Percentiles rank a stretch among this genome's conserved stretches.
These are phyloP conservation scores for Solanum infundibuliforme DNA, from an alignment of 257 asterid genomes.

Conservation along the genomic window DNA sequence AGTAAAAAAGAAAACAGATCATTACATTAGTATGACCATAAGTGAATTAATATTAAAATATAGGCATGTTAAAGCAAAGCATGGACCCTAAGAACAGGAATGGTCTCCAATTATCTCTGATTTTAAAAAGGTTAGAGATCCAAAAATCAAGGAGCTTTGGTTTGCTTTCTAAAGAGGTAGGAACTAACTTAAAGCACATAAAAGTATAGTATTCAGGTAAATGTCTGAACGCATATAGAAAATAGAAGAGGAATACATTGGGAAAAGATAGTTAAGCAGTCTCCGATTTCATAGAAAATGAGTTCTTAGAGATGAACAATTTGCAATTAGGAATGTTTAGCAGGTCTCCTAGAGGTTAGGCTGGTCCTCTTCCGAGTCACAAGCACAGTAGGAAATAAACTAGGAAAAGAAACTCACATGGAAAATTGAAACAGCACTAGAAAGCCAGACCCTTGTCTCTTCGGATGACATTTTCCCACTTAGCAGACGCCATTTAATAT, in stretches of 20 bases:
- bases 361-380: not conserved
- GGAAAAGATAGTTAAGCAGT: not conserved
- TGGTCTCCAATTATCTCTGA: not conserved
- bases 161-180: not conserved
- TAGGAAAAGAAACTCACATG: constrained; percentile 42
- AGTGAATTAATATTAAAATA: not conserved
- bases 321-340: not conserved
- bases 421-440: constrained; percentile 61
- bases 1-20: not conserved
- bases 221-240: not conserved
- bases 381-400: not conserved
- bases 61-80: not conserved
- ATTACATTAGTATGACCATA: not conserved
- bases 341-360: not conserved
- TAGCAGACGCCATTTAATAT: constrained; percentile 69
- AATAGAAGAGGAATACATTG: not conserved
- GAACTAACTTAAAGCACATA: not conserved
- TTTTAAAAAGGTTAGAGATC: not conserved
- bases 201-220: not conserved
- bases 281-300: not conserved
- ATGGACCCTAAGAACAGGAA: not conserved
- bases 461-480: constrained; percentile 52
- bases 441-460: constrained; percentile 51
- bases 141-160: not conserved
- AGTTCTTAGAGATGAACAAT: not conserved